Evolutionary conservation across 2,329 filamentous ascomycete genomes (phyloP), one percentile per base, ranked within the genome.

Genomic region (Gyromitra esculenta): DNA sequence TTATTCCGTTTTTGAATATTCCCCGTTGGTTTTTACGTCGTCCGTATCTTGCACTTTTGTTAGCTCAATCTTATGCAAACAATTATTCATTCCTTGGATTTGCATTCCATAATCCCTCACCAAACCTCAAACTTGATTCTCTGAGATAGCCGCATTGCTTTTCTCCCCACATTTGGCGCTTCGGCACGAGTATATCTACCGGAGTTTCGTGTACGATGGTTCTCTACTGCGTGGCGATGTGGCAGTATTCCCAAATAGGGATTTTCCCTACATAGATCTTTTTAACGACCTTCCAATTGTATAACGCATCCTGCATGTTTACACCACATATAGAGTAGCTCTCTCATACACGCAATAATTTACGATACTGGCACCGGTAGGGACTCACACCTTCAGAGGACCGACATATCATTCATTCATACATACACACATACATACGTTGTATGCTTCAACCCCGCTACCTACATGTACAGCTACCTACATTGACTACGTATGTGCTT

Each of bases 231-330:
- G 45, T 71, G 54, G 45, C 56, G 39, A 57, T 41, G 62, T 65
- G 62, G 62, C 31, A 21, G 39, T 68, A 37, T 56, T 52, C 64
- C 63, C 57, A 18, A 67, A 62, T 73, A 63, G 71, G 70, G 48
- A 5, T 63, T 18, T 69, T 69, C 41, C 66, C 56, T 69, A 74
- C 63, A 74, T 60, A 67, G 35, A 60, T 74, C 56, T 21, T 62
- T 69, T 54, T 45, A 73, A 73, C 64, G 71, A 68, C 63, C 65
- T 69, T 56, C 64, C 71, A 68, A 74, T 74, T 68, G 68, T 69
- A 74, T 63, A 63, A 48, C 45, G 64, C 62, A 68, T 74, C 63
- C 64, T 74, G 63, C 71, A 74, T 50, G 45, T 74, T 50, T 74
- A 68, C 63, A 68, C 63, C 56, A 73, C 63, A 67, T 54, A 68